A percentile compares a stretch with the other conserved stretches of the same genome.
These are phyloP conservation scores for Porcisia hertigi DNA, from an alignment of 208 protist species.

Conservation along the genomic window DNA sequence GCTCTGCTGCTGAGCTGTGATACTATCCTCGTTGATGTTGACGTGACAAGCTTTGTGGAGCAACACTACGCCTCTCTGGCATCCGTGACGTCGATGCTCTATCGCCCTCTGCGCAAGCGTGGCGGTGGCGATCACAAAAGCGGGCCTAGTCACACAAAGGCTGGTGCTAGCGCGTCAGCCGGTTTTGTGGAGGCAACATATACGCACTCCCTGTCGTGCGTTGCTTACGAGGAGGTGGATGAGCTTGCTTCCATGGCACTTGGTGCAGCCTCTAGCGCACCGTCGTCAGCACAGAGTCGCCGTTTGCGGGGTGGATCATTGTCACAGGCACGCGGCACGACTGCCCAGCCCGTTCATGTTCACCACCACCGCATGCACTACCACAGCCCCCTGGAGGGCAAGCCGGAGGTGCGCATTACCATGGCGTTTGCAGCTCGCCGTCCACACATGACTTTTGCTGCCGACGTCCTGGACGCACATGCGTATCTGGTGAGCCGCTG, in stretches of 20 bases:
- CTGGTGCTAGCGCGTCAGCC: slow-evolving; percentile 14
- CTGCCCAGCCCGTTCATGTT: slow-evolving; percentile 11
- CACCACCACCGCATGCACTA: slow-evolving; percentile 71
- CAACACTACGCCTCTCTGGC: slow-evolving; percentile 76
- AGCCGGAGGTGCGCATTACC: slow-evolving; percentile 53
- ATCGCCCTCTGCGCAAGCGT: slow-evolving; percentile 47
- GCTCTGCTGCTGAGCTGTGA: slow-evolving; percentile 81
- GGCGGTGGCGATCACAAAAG: slow-evolving; percentile 10
- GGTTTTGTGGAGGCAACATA: slow-evolving; percentile 31
- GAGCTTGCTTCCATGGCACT: slow-evolving; percentile 8
- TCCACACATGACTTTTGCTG: slow-evolving; percentile 66
- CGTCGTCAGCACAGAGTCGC: background rate
- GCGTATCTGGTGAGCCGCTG: slow-evolving; percentile 75
- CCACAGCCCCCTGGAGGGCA: slow-evolving; percentile 55
- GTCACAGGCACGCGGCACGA: background rate
- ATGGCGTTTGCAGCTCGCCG: slow-evolving; percentile 68
- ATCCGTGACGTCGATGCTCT: slow-evolving; percentile 69
- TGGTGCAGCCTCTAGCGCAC: slow-evolving; percentile 1
- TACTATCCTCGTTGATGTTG: slow-evolving; percentile 74
- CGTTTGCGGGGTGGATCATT: background rate
- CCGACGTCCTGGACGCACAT: slow-evolving; percentile 69
- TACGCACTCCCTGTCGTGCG: slow-evolving; percentile 52
- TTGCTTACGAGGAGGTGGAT: slow-evolving; percentile 69
- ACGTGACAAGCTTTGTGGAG: slow-evolving; percentile 69
- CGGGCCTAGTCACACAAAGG: slow-evolving; percentile 6